A percentile compares a stretch with the other conserved stretches of the same genome.
phyloP scores from a whole-genome alignment of 2,329 filamentous ascomycete genomes.

The Xylariales sp. region DNA sequence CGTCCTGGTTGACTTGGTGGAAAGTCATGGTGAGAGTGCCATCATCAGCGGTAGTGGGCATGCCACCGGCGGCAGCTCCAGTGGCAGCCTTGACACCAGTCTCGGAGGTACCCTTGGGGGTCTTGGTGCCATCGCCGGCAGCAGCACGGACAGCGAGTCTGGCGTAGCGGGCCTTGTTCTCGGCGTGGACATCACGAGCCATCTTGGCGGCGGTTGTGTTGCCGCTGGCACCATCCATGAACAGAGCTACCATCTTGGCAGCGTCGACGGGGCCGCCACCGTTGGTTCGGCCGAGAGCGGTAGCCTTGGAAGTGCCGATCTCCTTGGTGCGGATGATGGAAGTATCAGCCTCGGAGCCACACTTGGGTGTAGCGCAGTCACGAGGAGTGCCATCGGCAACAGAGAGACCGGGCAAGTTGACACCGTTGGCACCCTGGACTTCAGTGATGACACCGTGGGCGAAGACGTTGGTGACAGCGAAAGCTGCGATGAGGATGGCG shows the following conservation, averaged over 20 bases:
- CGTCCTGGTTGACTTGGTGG: slow-evolving; percentile 65
- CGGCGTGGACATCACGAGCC: slow-evolving; percentile 11
- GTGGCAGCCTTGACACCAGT: slow-evolving; percentile 39
- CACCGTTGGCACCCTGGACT: slow-evolving; percentile 15
- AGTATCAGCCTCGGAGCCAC: slow-evolving; percentile 61
- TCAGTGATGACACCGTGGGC: slow-evolving; percentile 15
- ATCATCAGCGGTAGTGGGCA: slow-evolving; percentile 54
- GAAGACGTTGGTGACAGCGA: slow-evolving; percentile 11
- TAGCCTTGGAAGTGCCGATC: slow-evolving; percentile 46
- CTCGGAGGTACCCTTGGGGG: slow-evolving; percentile 32
- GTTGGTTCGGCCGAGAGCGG: slow-evolving; percentile 56
- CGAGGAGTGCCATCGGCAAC: slow-evolving; percentile 60
- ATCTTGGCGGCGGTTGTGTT: slow-evolving; percentile 23
- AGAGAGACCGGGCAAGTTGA: slow-evolving; percentile 18
- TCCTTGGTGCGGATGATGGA: slow-evolving; percentile 59
- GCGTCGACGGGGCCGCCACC: slow-evolving; percentile 53
- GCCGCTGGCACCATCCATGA: slow-evolving; percentile 44
- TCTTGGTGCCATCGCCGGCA: slow-evolving; percentile 18
- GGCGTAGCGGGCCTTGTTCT: slow-evolving; percentile 21
- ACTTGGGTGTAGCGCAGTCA: slow-evolving; percentile 54
- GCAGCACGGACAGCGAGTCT: slow-evolving; percentile 19
- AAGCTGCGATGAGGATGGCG: slow-evolving; percentile 11
- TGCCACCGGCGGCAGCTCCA: slow-evolving; percentile 48
- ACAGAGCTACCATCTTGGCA: slow-evolving; percentile 46
- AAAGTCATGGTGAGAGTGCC: slow-evolving; percentile 57